Percentiles rank a stretch among this genome's conserved stretches.
Evolutionary conservation across 192 early-diverging fungal species (phyloP).

Genomic region (Backusella westeae): DNA sequence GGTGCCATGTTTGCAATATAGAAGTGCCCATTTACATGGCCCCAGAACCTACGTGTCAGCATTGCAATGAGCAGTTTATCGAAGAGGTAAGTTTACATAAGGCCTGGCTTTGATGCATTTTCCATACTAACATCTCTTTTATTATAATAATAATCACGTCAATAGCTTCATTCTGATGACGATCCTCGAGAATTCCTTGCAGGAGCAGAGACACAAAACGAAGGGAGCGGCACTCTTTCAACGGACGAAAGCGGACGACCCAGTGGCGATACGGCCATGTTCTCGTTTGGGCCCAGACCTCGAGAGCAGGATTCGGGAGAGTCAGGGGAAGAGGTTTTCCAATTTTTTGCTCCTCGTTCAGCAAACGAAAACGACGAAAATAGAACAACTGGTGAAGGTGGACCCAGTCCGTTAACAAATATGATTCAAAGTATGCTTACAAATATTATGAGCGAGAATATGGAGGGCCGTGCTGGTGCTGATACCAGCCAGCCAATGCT

Average conservation of each 20-base stretch:
- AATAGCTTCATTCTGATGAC: conserved; percentile 11
- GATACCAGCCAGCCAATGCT: conserved; percentile 10
- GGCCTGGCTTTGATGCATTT: background rate
- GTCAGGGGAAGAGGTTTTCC: conserved; percentile 10
- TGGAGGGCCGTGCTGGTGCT: background rate
- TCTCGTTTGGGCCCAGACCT: background rate
- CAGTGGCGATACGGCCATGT: background rate
- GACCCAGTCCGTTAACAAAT: background rate
- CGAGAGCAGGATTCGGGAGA: background rate
- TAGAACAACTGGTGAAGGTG: background rate
- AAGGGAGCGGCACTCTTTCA: background rate
- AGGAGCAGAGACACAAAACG: background rate
- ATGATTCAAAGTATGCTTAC: conserved; percentile 8
- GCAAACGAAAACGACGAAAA: background rate
- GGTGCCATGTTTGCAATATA: conserved; percentile 62
- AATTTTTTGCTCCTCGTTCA: conserved; percentile 13
- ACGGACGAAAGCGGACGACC: background rate
- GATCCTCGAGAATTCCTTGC: conserved; percentile 24
- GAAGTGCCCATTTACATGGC: conserved; percentile 70
- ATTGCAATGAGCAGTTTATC: conserved; percentile 78
- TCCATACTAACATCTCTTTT: background rate
- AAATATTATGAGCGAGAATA: background rate
- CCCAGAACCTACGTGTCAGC: conserved; percentile 74
- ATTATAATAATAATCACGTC: background rate
- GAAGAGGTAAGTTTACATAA: conserved; percentile 58